These are phyloP conservation scores for Trypanosoma theileri DNA, from an alignment of 208 protist genomes.

Conservation along the genomic window DNA sequence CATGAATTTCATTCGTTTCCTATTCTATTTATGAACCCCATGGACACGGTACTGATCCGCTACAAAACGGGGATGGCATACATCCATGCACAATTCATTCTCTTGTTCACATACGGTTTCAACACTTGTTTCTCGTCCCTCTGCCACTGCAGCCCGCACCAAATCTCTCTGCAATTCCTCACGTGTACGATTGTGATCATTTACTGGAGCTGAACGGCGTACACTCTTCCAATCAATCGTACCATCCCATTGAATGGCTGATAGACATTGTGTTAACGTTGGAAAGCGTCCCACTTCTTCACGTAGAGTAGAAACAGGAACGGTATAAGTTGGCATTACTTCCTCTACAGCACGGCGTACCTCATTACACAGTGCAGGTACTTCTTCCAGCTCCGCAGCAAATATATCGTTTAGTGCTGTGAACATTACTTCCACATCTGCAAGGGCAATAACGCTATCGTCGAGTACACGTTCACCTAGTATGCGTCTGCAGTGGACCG, in stretches of 20 bases:
- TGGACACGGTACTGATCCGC: constrained; percentile 17
- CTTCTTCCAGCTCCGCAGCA: not conserved
- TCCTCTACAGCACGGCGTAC: constrained; percentile 14
- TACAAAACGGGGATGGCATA: constrained; percentile 28
- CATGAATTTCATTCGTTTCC: constrained; percentile 1
- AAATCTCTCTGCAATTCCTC: constrained; percentile 10
- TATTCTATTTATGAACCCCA: not conserved
- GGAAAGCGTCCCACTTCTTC: constrained; percentile 15
- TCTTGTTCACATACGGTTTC: not conserved
- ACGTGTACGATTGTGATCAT: not conserved
- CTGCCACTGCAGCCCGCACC: constrained; percentile 13
- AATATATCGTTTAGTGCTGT: constrained; percentile 21
- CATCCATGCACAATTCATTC: constrained; percentile 17
- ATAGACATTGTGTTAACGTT: constrained; percentile 19
- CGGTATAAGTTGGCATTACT: constrained; percentile 27
- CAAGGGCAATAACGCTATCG: constrained; percentile 33
- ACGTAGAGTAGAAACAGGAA: constrained; percentile 28
- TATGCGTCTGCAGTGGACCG: constrained; percentile 35
- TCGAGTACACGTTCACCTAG: constrained; percentile 22
- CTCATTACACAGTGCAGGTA: constrained; percentile 6
- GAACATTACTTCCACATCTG: constrained; percentile 38
- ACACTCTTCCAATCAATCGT: constrained; percentile 19
- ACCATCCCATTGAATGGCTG: constrained; percentile 23
- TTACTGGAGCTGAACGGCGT: not conserved
- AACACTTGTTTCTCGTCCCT: not conserved